Evolutionary conservation across 305 asterid genomes (phyloP).

Genomic region (Plantago coronopus): DNA sequence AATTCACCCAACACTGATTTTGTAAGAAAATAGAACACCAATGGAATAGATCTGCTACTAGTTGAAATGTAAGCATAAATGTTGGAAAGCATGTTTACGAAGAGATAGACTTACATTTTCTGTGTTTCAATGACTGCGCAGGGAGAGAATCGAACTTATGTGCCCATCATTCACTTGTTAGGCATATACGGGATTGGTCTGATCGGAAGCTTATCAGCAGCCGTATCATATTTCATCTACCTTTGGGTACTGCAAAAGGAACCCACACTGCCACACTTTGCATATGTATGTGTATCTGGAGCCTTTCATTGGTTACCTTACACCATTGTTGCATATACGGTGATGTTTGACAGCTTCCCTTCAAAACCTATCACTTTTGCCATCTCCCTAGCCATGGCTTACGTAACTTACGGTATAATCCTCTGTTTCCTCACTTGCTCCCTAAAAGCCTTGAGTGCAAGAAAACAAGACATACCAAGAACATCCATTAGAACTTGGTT

Average conservation of each 20-base stretch:
- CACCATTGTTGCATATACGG: slow-evolving; percentile 41
- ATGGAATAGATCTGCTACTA: background rate
- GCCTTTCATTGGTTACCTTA: slow-evolving; percentile 67
- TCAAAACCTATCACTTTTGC: slow-evolving; percentile 37
- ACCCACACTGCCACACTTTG: slow-evolving; percentile 33
- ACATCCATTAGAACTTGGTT: slow-evolving; percentile 34
- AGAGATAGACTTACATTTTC: background rate
- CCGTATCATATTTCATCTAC: slow-evolving; percentile 40
- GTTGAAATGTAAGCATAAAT: background rate
- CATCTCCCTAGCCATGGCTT: slow-evolving; percentile 38
- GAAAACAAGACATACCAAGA: slow-evolving; percentile 20
- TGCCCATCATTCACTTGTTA: slow-evolving; percentile 32
- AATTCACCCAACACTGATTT: no score
- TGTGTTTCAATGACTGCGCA: slow-evolving; percentile 22
- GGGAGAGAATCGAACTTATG: slow-evolving; percentile 27
- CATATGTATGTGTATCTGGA: slow-evolving; percentile 43
- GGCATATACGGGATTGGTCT: slow-evolving; percentile 46
- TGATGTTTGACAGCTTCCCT: slow-evolving; percentile 26
- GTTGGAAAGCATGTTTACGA: background rate
- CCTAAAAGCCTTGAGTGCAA: slow-evolving; percentile 22
- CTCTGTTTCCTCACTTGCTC: slow-evolving; percentile 40
- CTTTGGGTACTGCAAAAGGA: slow-evolving; percentile 31
- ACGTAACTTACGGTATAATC: slow-evolving; percentile 45
- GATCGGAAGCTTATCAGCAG: slow-evolving; percentile 56
- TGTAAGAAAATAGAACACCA: no score